These are phyloP conservation scores for Phytopythium mirpurense DNA, from an alignment of 352 stramenopile species.

Conservation along the genomic window DNA sequence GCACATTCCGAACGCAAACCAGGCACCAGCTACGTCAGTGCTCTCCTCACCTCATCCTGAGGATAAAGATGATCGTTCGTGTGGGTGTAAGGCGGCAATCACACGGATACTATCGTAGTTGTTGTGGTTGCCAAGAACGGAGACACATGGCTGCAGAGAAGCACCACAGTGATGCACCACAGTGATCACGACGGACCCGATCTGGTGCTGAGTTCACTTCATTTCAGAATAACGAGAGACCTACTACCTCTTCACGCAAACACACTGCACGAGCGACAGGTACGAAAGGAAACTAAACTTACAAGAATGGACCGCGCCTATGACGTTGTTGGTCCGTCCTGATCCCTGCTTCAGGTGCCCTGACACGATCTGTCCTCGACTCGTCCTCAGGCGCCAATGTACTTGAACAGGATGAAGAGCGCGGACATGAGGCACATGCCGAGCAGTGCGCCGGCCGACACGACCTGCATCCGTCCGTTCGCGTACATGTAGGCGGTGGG, in stretches of 20 bases:
- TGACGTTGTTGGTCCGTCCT: too few relatives aligned
- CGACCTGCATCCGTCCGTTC: constrained; percentile 72
- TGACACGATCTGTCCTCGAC: too few relatives aligned
- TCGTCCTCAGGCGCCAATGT: constrained; percentile 50
- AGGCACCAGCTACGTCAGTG: neutral
- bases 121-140: too few relatives aligned
- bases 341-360: too few relatives aligned
- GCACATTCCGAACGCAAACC: neutral
- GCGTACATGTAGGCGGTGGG: constrained; percentile 92
- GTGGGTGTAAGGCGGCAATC: too few relatives aligned
- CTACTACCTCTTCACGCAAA: too few relatives aligned
- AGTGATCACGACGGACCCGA: too few relatives aligned
- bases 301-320: neutral
- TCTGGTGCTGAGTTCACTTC: too few relatives aligned
- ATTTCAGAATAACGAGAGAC: too few relatives aligned
- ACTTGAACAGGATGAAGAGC: constrained; percentile 87
- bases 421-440: constrained; percentile 88
- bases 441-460: constrained; percentile 72
- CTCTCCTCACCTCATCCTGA: neutral
- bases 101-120: too few relatives aligned
- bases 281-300: constrained; percentile 2
- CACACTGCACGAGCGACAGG: neutral
- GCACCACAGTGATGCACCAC: too few relatives aligned
- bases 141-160: neutral
- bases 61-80: too few relatives aligned